phyloP scores from a whole-genome alignment of 2,329 filamentous ascomycete genomes.

The Xylariaceae sp. region DNA sequence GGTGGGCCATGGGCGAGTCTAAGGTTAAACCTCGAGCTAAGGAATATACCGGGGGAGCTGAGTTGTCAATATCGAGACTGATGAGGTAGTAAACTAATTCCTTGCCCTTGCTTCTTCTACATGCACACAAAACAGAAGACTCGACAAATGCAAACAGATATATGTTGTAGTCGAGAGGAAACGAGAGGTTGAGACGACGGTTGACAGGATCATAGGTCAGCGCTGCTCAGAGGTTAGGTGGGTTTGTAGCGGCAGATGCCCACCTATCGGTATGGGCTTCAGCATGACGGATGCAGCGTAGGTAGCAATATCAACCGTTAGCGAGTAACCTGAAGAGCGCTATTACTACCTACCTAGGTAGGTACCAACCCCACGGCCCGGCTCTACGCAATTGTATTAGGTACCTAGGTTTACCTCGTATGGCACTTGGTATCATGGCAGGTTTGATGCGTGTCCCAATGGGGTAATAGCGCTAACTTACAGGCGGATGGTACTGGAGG shows the following conservation, averaged over 20 bases:
- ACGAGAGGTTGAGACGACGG: background rate
- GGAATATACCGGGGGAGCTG: constrained; percentile 17
- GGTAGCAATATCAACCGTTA: too few relatives aligned
- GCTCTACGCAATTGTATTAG: too few relatives aligned
- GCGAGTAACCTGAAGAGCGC: too few relatives aligned
- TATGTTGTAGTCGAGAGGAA: background rate
- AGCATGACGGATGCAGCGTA: constrained; percentile 12
- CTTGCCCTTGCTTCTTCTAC: background rate
- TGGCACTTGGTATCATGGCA: too few relatives aligned
- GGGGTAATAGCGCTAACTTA: background rate
- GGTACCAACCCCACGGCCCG: too few relatives aligned
- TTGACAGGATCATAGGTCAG: constrained; percentile 2
- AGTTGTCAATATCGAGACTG: constrained; percentile 4
- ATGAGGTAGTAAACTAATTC: background rate
- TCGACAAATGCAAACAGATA: background rate
- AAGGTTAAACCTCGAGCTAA: constrained; percentile 25
- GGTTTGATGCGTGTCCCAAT: background rate
- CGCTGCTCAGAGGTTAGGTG: constrained; percentile 4
- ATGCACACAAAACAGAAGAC: background rate
- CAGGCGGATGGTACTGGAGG: background rate
- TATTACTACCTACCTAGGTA: background rate
- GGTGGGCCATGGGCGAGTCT: constrained; percentile 22
- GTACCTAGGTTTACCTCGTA: too few relatives aligned
- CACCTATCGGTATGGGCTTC: too few relatives aligned
- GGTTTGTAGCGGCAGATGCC: background rate